These are phyloP conservation scores for Rhamnella rubrinervis DNA, from an alignment of 331 rosid genomes.

Conservation along the genomic window DNA sequence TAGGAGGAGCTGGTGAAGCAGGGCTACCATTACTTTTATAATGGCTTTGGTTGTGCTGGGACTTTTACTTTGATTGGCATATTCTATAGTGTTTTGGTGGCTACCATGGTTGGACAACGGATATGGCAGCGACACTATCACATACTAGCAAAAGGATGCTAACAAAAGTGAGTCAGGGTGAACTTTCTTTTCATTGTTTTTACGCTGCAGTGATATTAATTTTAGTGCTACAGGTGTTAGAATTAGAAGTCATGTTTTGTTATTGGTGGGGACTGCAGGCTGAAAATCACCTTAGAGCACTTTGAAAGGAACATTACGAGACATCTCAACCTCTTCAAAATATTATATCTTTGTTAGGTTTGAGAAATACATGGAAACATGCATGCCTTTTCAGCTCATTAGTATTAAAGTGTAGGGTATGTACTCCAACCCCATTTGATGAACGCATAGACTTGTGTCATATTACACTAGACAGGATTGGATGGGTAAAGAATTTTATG, in stretches of 20 bases:
- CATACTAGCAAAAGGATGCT: constrained; percentile 97
- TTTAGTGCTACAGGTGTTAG: constrained; percentile 1
- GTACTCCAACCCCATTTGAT: neutral
- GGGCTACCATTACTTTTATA: constrained; percentile 82
- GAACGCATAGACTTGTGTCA: neutral
- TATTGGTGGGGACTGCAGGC: neutral
- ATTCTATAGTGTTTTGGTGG: constrained; percentile 97
- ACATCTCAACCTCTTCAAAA: neutral
- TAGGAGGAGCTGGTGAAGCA: constrained; percentile 99
- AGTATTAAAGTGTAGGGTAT: neutral
- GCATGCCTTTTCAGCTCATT: neutral
- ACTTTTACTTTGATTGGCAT: constrained; percentile 90
- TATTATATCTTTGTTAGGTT: neutral
- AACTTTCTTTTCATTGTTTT: constrained; percentile 2
- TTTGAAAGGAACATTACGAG: neutral
- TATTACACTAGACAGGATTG: neutral
- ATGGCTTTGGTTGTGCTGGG: constrained; percentile 88
- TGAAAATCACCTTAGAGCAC: neutral
- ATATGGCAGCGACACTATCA: constrained; percentile 99
- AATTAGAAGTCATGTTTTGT: neutral
- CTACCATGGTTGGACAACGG: constrained; percentile 99
- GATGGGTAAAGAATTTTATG: neutral
- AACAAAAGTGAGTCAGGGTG: constrained; percentile 68
- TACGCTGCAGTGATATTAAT: constrained; percentile 18
- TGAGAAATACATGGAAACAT: neutral